Evolutionary conservation across 73 alveolate species (phyloP).

Genomic region (Paramecium octaurelia): DNA sequence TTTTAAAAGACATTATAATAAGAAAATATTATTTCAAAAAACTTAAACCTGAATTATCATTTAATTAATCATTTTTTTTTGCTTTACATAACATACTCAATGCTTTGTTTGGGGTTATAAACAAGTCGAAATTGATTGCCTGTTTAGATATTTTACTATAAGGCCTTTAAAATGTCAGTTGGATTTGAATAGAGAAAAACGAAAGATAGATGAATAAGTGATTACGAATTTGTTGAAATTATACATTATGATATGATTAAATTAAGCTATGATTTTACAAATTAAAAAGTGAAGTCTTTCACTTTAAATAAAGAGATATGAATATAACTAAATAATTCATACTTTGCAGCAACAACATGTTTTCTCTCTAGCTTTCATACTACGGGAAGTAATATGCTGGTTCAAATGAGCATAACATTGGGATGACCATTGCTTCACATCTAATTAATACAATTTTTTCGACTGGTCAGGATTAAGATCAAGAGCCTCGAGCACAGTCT

Average conservation of each 20-base stretch:
- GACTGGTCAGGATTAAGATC: background rate
- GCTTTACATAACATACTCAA: background rate
- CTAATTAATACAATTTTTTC: background rate
- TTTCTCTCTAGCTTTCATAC: background rate
- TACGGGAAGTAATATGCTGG: background rate
- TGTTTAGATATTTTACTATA: background rate
- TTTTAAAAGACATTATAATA: background rate
- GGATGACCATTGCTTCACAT: background rate
- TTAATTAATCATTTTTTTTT: no score
- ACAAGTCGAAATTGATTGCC: background rate
- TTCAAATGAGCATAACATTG: background rate
- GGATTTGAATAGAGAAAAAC: background rate
- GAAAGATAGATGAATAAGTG: background rate
- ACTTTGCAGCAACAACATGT: background rate
- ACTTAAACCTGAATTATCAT: background rate
- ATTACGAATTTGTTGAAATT: background rate
- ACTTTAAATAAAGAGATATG: background rate
- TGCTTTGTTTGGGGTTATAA: background rate
- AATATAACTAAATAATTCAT: background rate
- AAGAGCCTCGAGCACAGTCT: slow-evolving; percentile 3
- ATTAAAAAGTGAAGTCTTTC: background rate
- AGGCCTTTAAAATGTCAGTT: background rate
- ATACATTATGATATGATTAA: background rate
- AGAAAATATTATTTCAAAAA: background rate
- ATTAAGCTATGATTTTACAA: background rate